Conservation (phyloP, 2,329 filamentous ascomycete species). For the Hypoxylon sp. region DNA sequence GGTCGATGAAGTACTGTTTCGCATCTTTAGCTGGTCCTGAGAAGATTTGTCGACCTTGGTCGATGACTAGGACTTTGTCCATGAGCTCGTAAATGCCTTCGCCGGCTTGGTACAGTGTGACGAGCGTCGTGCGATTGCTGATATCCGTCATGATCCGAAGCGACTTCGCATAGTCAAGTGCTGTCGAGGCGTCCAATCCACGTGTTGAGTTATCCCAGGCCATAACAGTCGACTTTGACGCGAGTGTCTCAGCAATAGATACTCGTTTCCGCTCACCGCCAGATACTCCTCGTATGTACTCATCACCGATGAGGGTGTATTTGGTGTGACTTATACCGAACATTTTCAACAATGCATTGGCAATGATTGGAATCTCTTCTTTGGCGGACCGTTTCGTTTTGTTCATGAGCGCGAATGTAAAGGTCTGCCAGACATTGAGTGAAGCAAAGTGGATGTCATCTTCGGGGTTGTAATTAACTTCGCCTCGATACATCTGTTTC, state of each 20-base stretch:
- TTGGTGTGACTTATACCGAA: conserved; percentile 84
- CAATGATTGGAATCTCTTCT: conserved; percentile 76
- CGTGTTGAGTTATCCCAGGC: conserved; percentile 87
- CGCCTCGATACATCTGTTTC: conserved; percentile 77
- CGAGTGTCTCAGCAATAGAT: conserved; percentile 82
- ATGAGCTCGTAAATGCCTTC: conserved; percentile 67
- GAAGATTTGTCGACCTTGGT: conserved; percentile 73
- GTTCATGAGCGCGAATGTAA: conserved; percentile 81
- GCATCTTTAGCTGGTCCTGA: conserved; percentile 75
- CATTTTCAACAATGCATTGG: conserved; percentile 79
- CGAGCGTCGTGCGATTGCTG: conserved; percentile 69
- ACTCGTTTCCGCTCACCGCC: conserved; percentile 87
- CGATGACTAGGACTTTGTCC: conserved; percentile 86
- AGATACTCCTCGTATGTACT: conserved; percentile 78
- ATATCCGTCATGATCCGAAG: conserved; percentile 82
- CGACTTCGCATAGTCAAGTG: conserved; percentile 81
- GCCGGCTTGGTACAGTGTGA: conserved; percentile 61
- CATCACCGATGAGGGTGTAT: conserved; percentile 82
- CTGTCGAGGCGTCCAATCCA: conserved; percentile 84
- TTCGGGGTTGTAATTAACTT: conserved; percentile 84
- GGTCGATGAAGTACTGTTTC: conserved; percentile 74
- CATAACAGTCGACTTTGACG: conserved; percentile 79
- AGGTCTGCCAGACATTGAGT: conserved; percentile 82
- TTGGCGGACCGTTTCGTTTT: conserved; percentile 79
- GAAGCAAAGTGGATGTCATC: conserved; percentile 82